A percentile compares a stretch with the other conserved stretches of the same genome.
Evolutionary conservation across 352 stramenopile genomes (phyloP).

Genomic region (Pythium rishiriense): DNA sequence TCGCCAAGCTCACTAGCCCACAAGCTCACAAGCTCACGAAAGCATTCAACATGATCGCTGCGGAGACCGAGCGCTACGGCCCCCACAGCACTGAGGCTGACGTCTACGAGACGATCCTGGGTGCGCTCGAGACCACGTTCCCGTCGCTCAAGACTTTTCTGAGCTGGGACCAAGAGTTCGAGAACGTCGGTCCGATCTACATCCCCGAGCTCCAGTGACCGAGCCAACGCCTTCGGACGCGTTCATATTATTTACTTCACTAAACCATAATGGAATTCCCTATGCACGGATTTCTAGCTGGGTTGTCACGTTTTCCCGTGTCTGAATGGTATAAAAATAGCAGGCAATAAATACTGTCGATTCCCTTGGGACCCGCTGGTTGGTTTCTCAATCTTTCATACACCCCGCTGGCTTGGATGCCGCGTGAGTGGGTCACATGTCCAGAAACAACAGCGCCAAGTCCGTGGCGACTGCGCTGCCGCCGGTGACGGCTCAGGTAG

Average conservation of each 20-base stretch:
- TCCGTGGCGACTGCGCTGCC: background rate
- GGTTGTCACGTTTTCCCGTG: no score
- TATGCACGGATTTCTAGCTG: no score
- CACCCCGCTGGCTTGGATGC: background rate
- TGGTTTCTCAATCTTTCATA: no score
- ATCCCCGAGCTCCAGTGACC: background rate
- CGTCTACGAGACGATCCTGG: background rate
- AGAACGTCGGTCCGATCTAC: background rate
- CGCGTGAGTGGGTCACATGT: background rate
- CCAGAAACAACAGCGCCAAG: conserved; percentile 9
- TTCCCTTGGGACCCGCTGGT: no score
- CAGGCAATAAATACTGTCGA: no score
- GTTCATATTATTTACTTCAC: no score
- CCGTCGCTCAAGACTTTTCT: conserved; percentile 8
- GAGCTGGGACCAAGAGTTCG: conserved; percentile 11
- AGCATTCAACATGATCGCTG: background rate
- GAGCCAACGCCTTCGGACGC: background rate
- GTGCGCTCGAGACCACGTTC: conserved; percentile 2
- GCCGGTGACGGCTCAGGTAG: background rate
- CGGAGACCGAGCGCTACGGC: background rate
- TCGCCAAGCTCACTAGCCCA: background rate
- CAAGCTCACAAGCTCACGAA: background rate
- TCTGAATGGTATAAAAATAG: no score
- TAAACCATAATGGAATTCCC: no score
- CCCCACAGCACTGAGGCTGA: background rate